Conservation (phyloP, 805 yeast species). For the Ogataea philodendri region DNA sequence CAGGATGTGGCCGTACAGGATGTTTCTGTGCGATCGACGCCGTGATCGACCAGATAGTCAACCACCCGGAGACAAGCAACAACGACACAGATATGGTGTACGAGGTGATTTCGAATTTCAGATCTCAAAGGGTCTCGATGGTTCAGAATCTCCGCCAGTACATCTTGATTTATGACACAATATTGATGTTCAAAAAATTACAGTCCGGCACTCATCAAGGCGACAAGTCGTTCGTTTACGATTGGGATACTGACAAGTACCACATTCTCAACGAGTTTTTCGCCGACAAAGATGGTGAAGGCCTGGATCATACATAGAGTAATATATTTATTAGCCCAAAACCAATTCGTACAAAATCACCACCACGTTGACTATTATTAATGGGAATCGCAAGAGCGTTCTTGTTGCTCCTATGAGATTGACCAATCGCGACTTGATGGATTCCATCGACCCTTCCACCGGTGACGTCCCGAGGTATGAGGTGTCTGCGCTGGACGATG, state of each 20-base stretch:
- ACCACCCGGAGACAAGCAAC: slow-evolving; percentile 10
- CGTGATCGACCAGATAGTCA: slow-evolving; percentile 40
- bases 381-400: slow-evolving; percentile 55
- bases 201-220: slow-evolving; percentile 13
- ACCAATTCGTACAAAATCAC: slow-evolving; percentile 53
- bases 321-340: slow-evolving; percentile 39
- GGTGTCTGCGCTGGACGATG: slow-evolving; percentile 12
- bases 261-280: slow-evolving; percentile 18
- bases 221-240: slow-evolving; percentile 8
- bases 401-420: slow-evolving; percentile 58
- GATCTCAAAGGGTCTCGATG: slow-evolving; percentile 56
- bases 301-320: slow-evolving; percentile 5
- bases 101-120: slow-evolving; percentile 44
- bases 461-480: slow-evolving; percentile 22
- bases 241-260: slow-evolving; percentile 16
- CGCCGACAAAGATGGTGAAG: slow-evolving; percentile 17
- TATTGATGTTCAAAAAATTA: slow-evolving; percentile 29
- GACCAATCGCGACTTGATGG: slow-evolving; percentile 46
- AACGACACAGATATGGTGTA: slow-evolving; percentile 41
- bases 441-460: slow-evolving; percentile 12
- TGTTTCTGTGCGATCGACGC: slow-evolving; percentile 76
- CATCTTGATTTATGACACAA: slow-evolving; percentile 47
- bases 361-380: slow-evolving; percentile 48
- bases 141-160: slow-evolving; percentile 58
- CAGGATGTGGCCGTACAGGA: slow-evolving; percentile 97